Conservation (phyloP, 1,139 yeast species). For the Debaryomyces nepalensis region DNA sequence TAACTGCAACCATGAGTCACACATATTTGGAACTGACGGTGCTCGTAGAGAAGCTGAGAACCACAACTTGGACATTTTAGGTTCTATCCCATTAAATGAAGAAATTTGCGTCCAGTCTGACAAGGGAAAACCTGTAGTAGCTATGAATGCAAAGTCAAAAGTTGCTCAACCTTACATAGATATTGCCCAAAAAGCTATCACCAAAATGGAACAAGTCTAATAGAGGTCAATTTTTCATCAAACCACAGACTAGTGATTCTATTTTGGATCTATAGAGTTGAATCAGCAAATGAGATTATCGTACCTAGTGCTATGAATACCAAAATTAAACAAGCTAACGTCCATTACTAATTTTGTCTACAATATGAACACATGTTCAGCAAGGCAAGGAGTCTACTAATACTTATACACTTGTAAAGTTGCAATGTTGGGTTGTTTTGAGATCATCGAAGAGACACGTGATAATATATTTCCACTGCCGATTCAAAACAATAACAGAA, state of each 20-base stretch:
- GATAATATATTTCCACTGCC: not conserved
- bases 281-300: not conserved
- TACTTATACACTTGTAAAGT: too few relatives aligned
- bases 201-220: slow-evolving; percentile 16
- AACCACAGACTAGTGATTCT: not conserved
- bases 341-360: not conserved
- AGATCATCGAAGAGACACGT: too few relatives aligned
- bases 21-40: slow-evolving; percentile 75
- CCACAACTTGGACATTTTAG: slow-evolving; percentile 57
- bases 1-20: slow-evolving; percentile 72
- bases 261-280: not conserved
- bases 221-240: not conserved
- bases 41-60: slow-evolving; percentile 61
- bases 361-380: not conserved
- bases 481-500: slow-evolving; percentile 1
- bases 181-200: slow-evolving; percentile 39
- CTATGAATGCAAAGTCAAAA: slow-evolving; percentile 44
- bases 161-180: slow-evolving; percentile 45
- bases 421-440: too few relatives aligned
- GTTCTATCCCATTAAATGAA: slow-evolving; percentile 68
- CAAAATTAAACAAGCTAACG: not conserved
- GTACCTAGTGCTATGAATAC: not conserved
- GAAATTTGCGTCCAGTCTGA: slow-evolving; percentile 68
- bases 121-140: slow-evolving; percentile 64
- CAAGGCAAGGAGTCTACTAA: too few relatives aligned